A percentile compares a stretch with the other conserved stretches of the same genome.
Conservation (phyloP, 2,329 filamentous ascomycete species). For the Pseudogymnoascus sp. region DNA sequence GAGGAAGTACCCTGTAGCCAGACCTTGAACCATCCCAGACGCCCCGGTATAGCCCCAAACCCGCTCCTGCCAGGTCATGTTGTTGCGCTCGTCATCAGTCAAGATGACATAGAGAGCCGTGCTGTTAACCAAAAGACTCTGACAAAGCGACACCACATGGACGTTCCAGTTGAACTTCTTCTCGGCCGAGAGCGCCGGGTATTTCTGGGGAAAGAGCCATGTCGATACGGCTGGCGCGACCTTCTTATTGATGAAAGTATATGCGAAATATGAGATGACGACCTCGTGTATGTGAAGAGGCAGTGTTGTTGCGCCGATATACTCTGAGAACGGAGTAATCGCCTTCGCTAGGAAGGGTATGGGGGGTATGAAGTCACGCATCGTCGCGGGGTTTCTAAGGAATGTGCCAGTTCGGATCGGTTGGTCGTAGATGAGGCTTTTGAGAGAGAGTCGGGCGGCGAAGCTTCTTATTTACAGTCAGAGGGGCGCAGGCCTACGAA, state of each 20-base stretch:
- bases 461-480: neutral
- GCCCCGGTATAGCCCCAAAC: conserved; percentile 74
- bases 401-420: neutral
- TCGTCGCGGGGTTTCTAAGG: conserved; percentile 30
- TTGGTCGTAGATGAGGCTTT: neutral
- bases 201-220: conserved; percentile 56
- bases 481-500: neutral
- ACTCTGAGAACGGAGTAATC: conserved; percentile 59
- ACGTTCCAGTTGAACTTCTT: conserved; percentile 74
- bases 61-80: conserved; percentile 61
- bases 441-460: neutral
- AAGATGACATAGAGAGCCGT: conserved; percentile 70
- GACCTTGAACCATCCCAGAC: conserved; percentile 65
- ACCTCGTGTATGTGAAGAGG: conserved; percentile 76
- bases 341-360: conserved; percentile 47
- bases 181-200: conserved; percentile 56
- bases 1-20: conserved; percentile 76
- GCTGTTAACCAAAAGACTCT: conserved; percentile 65
- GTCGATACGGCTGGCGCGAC: conserved; percentile 63
- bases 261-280: conserved; percentile 57
- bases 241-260: conserved; percentile 60
- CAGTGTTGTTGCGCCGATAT: conserved; percentile 56
- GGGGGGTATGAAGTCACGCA: conserved; percentile 64
- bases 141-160: conserved; percentile 76
- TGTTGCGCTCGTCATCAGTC: conserved; percentile 58